These are phyloP conservation scores for Erucastrum elatum DNA, from an alignment of 345 rosid genomes.

Conservation along the genomic window DNA sequence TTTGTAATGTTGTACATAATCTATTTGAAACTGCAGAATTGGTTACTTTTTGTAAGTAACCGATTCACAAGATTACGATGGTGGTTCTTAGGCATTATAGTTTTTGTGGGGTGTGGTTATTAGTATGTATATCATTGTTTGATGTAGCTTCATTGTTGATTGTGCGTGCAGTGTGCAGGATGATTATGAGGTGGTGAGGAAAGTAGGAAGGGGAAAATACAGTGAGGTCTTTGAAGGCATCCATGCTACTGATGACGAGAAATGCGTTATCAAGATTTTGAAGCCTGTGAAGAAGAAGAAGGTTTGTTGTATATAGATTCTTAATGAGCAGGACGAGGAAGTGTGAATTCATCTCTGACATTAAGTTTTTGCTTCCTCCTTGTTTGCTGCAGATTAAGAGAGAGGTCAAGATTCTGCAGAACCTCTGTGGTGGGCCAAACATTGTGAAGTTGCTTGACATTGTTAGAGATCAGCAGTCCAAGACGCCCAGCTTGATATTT, in stretches of 20 bases:
- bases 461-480: conserved; percentile 95
- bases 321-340: conserved; percentile 70
- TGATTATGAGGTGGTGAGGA: conserved; percentile 93
- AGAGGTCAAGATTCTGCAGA: conserved; percentile 95
- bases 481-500: conserved; percentile 91
- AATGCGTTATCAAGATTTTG: conserved; percentile 91
- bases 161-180: conserved; percentile 73
- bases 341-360: conserved; percentile 50
- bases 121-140: not conserved
- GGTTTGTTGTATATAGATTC: conserved; percentile 40
- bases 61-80: too few species aligned
- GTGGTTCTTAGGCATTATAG: too few species aligned
- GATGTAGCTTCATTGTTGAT: conserved; percentile 1
- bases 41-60: too few species aligned
- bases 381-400: conserved; percentile 76
- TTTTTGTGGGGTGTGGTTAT: too few species aligned
- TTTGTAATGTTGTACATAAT: too few species aligned
- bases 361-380: not conserved
- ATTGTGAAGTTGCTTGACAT: conserved; percentile 88
- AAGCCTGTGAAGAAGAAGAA: conserved; percentile 99
- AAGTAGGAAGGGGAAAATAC: conserved; percentile 95
- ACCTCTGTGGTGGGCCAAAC: conserved; percentile 96
- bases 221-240: conserved; percentile 96
- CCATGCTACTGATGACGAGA: conserved; percentile 75
- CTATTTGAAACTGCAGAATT: too few species aligned